Evolutionary conservation across 2,329 filamentous ascomycete genomes (phyloP).

Genomic region (Ceratocystiopsis sp.): DNA sequence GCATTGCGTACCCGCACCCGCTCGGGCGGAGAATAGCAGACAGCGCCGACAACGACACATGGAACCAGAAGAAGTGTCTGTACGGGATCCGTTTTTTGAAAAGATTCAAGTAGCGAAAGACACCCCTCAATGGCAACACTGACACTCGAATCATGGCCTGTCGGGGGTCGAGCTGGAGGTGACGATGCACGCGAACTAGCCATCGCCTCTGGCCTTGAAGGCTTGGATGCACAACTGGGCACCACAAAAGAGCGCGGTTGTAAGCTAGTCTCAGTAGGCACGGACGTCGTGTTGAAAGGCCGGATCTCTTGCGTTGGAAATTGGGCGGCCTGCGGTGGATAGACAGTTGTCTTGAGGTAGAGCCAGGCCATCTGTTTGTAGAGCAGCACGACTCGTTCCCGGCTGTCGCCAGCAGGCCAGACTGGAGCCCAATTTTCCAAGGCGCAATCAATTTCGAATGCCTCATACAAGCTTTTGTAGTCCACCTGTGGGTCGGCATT

Average conservation of each 20-base stretch:
- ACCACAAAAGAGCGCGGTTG: constrained; percentile 14
- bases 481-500: constrained; percentile 52
- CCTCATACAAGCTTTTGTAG: constrained; percentile 54
- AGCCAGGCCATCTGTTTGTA: constrained; percentile 53
- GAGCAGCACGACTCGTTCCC: constrained; percentile 36
- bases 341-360: constrained; percentile 44
- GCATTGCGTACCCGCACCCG: constrained; percentile 34
- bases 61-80: constrained; percentile 44
- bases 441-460: constrained; percentile 57
- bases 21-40: constrained; percentile 35
- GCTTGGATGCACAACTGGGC: constrained; percentile 20
- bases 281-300: constrained; percentile 1
- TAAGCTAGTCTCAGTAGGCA: neutral
- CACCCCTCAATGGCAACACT: constrained; percentile 39
- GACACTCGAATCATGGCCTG: constrained; percentile 33
- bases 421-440: constrained; percentile 58
- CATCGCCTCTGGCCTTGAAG: constrained; percentile 9
- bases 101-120: constrained; percentile 33
- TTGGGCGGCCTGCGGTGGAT: constrained; percentile 26
- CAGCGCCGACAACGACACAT: constrained; percentile 43
- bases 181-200: constrained; percentile 19
- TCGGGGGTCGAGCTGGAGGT: constrained; percentile 28
- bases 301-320: neutral
- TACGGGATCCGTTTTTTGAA: constrained; percentile 38
- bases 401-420: constrained; percentile 39